A percentile compares a stretch with the other conserved stretches of the same genome.
Evolutionary conservation across 305 asterid genomes (phyloP).

Genomic region (Fraxinus sp.): DNA sequence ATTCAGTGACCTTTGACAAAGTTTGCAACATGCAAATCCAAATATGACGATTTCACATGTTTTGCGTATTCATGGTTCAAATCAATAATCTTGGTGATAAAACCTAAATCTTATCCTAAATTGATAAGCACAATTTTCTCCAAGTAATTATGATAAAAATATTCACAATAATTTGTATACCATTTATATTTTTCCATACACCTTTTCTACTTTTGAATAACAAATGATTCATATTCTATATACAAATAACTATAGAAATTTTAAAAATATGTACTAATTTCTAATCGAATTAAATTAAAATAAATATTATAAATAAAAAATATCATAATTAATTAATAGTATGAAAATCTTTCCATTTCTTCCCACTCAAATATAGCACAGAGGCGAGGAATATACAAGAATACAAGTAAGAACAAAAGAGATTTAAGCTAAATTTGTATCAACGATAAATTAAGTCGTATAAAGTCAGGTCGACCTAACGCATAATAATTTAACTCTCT

Average conservation of each 20-base stretch:
- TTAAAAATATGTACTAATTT: neutral
- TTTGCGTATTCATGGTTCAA: neutral
- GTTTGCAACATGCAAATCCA: neutral
- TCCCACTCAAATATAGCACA: neutral
- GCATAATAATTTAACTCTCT: neutral
- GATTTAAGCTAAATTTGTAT: no score
- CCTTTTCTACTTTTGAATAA: neutral
- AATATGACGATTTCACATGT: neutral
- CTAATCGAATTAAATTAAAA: no score
- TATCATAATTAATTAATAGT: no score
- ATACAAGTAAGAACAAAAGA: neutral
- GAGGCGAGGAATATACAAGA: neutral
- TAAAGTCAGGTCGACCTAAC: neutral
- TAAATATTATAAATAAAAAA: no score
- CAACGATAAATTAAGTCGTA: neutral
- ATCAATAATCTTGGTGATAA: slow-evolving; percentile 13
- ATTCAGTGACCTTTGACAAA: neutral
- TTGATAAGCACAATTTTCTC: neutral
- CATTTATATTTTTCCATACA: neutral
- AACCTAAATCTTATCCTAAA: neutral
- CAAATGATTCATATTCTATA: neutral
- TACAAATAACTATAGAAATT: neutral
- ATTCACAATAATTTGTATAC: neutral
- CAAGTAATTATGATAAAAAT: neutral
- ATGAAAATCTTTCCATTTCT: neutral